Percentiles rank a stretch among this genome's conserved stretches.
These are phyloP conservation scores for Talaromyces amestolkiae DNA, from an alignment of 2,329 filamentous ascomycete species.

Conservation along the genomic window DNA sequence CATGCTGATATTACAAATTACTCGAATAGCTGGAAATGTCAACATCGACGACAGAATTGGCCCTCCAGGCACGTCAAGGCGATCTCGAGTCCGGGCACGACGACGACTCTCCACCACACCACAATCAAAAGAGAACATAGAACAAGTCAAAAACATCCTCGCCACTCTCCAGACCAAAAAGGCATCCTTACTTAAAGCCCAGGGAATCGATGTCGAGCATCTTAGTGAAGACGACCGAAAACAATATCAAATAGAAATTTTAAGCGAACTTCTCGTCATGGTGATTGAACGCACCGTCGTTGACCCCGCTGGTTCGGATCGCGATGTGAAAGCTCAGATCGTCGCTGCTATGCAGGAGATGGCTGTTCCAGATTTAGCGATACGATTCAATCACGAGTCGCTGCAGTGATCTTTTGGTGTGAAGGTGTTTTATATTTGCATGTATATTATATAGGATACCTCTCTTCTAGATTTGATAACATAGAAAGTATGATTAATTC, in stretches of 20 bases:
- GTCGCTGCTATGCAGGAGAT: slow-evolving; percentile 38
- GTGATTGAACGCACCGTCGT: slow-evolving; percentile 37
- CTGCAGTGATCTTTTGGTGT: not conserved
- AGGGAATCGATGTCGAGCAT: slow-evolving; percentile 35
- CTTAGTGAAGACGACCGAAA: slow-evolving; percentile 38
- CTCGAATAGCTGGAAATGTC: slow-evolving; percentile 36
- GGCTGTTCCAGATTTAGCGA: slow-evolving; percentile 29
- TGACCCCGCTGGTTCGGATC: slow-evolving; percentile 19
- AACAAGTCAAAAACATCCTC: slow-evolving; percentile 46
- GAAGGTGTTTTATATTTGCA: not conserved
- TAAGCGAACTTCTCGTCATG: slow-evolving; percentile 41
- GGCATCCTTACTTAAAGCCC: slow-evolving; percentile 30
- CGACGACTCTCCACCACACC: slow-evolving; percentile 42
- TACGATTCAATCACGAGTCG: slow-evolving; percentile 10
- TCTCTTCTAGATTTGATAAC: not conserved
- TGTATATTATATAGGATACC: slow-evolving; percentile 5
- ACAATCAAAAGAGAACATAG: slow-evolving; percentile 45
- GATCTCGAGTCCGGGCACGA: slow-evolving; percentile 31
- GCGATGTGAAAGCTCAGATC: slow-evolving; percentile 36
- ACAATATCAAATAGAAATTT: slow-evolving; percentile 43
- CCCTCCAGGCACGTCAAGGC: slow-evolving; percentile 33
- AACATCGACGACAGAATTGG: not conserved
- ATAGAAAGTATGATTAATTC: not conserved
- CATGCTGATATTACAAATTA: slow-evolving; percentile 50
- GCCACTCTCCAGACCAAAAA: slow-evolving; percentile 43